Evolutionary conservation across 2,329 filamentous ascomycete genomes (phyloP).

Genomic region (Fusarium cyanostomum): DNA sequence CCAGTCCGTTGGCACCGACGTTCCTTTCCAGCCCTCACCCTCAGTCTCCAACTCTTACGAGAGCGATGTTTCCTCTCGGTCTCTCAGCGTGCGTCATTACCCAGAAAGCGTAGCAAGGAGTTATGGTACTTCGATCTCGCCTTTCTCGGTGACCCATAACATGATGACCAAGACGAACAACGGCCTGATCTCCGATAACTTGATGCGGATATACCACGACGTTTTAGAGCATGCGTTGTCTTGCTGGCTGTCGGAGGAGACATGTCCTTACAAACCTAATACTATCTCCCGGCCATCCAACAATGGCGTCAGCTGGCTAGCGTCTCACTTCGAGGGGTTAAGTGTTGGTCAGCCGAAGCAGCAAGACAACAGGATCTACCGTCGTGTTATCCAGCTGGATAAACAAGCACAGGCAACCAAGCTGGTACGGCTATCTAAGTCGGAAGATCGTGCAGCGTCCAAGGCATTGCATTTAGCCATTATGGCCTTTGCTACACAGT

Average conservation of each 20-base stretch:
- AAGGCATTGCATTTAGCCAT: conserved; percentile 59
- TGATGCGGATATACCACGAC: conserved; percentile 60
- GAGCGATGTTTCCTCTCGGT: conserved; percentile 40
- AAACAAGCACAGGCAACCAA: conserved; percentile 52
- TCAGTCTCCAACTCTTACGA: conserved; percentile 43
- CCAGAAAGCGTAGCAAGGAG: conserved; percentile 40
- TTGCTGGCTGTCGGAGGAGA: conserved; percentile 64
- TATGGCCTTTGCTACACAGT: conserved; percentile 63
- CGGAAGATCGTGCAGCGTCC: conserved; percentile 55
- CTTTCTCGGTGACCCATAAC: conserved; percentile 40
- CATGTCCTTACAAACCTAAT: conserved; percentile 57
- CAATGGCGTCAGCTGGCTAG: conserved; percentile 43
- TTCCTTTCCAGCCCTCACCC: conserved; percentile 41
- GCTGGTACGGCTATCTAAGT: conserved; percentile 51
- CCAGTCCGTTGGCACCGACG: conserved; percentile 36
- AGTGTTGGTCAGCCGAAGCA: conserved; percentile 42
- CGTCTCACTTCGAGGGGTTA: conserved; percentile 40
- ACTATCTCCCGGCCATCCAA: conserved; percentile 32
- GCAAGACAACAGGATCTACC: conserved; percentile 58
- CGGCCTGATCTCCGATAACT: conserved; percentile 41
- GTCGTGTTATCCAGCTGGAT: conserved; percentile 59
- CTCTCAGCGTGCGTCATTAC: conserved; percentile 39
- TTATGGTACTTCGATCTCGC: conserved; percentile 41
- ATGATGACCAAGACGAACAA: conserved; percentile 43
- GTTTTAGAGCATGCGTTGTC: conserved; percentile 62